phyloP scores from a whole-genome alignment of 768 basidiomycete genomes.

The Suillus ampliporus region DNA sequence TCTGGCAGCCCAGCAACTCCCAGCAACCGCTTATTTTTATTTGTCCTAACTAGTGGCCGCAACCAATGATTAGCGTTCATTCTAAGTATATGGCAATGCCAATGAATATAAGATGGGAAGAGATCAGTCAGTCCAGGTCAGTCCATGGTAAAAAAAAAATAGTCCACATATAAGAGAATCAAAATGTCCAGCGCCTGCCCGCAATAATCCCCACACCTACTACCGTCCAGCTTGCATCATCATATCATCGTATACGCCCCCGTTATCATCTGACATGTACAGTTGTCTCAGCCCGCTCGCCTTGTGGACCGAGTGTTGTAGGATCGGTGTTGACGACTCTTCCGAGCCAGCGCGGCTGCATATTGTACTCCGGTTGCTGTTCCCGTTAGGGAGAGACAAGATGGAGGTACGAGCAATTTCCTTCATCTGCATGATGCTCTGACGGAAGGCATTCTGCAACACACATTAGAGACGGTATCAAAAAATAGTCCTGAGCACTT shows the following conservation, averaged over 20 bases:
- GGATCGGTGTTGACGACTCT: slow-evolving; percentile 60
- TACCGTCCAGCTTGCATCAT: slow-evolving; percentile 45
- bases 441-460: slow-evolving; percentile 73
- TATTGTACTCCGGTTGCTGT: slow-evolving; percentile 54
- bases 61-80: slow-evolving; percentile 8
- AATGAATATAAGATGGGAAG: slow-evolving; percentile 13
- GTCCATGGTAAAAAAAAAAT: slow-evolving; percentile 14
- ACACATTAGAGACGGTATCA: background rate
- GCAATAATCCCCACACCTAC: slow-evolving; percentile 1
- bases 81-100: slow-evolving; percentile 17
- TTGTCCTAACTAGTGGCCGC: background rate
- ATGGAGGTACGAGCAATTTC: slow-evolving; percentile 74
- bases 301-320: slow-evolving; percentile 47
- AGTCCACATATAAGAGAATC: slow-evolving; percentile 30
- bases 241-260: slow-evolving; percentile 54
- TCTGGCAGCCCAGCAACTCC: too few species aligned
- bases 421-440: slow-evolving; percentile 80
- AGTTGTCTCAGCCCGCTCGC: slow-evolving; percentile 63
- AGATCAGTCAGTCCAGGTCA: slow-evolving; percentile 9
- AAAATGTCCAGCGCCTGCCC: background rate
- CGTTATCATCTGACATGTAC: slow-evolving; percentile 50
- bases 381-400: slow-evolving; percentile 55
- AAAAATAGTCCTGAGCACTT: slow-evolving; percentile 11
- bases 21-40: background rate
- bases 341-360: slow-evolving; percentile 56